These are phyloP conservation scores for Acer campestre DNA, from an alignment of 345 rosid genomes.

Conservation along the genomic window DNA sequence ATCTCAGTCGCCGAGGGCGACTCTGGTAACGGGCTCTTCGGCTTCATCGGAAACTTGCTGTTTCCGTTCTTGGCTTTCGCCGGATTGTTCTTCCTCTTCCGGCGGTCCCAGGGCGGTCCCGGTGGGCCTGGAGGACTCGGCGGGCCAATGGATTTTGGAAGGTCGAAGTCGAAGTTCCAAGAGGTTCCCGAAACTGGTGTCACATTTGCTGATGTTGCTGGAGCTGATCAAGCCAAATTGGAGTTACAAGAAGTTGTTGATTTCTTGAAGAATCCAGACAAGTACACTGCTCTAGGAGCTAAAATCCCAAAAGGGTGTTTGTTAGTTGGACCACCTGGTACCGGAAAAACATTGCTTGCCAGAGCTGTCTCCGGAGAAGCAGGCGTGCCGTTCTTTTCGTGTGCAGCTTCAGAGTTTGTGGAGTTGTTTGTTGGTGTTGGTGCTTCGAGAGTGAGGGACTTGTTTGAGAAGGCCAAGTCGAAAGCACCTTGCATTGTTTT, in stretches of 20 bases:
- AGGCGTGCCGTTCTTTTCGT: slow-evolving; percentile 79
- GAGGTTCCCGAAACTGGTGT: slow-evolving; percentile 89
- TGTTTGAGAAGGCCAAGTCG: slow-evolving; percentile 81
- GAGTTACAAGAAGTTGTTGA: slow-evolving; percentile 84
- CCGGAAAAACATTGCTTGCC: slow-evolving; percentile 82
- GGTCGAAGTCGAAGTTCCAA: slow-evolving; percentile 78
- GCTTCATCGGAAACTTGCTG: slow-evolving; percentile 59
- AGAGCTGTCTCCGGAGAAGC: slow-evolving; percentile 94
- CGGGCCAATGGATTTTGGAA: slow-evolving; percentile 84
- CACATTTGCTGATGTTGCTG: slow-evolving; percentile 75
- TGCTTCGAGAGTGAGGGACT: slow-evolving; percentile 85
- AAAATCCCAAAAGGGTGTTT: slow-evolving; percentile 86
- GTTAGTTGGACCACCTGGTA: slow-evolving; percentile 80
- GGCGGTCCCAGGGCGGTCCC: slow-evolving; percentile 69
- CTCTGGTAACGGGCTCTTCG: slow-evolving; percentile 59
- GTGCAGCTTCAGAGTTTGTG: slow-evolving; percentile 82
- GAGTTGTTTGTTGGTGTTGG: slow-evolving; percentile 91
- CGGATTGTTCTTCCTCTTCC: slow-evolving; percentile 64
- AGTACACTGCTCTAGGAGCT: slow-evolving; percentile 84
- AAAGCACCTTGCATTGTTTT: slow-evolving; percentile 87
- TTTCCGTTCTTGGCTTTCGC: slow-evolving; percentile 71
- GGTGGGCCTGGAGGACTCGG: slow-evolving; percentile 89
- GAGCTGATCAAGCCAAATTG: slow-evolving; percentile 80
- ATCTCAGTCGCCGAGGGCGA: slow-evolving; percentile 82
- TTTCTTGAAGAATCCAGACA: slow-evolving; percentile 80